Evolutionary conservation across 495 filamentous ascomycete species (phyloP).

Genomic region (Xylaria longipes): DNA sequence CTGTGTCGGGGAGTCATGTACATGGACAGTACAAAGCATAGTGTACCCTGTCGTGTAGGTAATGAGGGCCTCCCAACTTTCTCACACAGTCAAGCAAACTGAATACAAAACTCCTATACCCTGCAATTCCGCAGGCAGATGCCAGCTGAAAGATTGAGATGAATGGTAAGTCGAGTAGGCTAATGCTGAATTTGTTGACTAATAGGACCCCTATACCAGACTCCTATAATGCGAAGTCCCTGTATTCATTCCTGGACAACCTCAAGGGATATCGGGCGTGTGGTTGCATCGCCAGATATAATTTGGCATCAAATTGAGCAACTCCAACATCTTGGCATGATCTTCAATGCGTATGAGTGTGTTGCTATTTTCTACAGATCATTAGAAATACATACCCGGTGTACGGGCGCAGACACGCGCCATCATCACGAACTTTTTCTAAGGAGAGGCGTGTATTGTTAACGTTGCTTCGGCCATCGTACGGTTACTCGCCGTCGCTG

Average conservation of each 20-base stretch:
- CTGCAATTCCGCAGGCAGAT: background rate
- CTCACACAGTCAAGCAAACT: background rate
- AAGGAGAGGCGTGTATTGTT: background rate
- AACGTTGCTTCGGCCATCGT: slow-evolving; percentile 1
- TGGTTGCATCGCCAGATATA: background rate
- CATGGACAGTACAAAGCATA: background rate
- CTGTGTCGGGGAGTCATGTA: background rate
- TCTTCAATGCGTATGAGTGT: background rate
- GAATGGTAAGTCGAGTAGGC: background rate
- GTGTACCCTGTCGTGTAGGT: background rate
- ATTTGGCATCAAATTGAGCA: background rate
- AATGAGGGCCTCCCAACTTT: background rate
- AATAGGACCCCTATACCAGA: background rate
- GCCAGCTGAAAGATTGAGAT: background rate
- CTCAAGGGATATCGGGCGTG: background rate
- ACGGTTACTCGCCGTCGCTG: background rate
- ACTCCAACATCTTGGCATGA: background rate
- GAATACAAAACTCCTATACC: background rate
- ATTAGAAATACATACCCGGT: background rate
- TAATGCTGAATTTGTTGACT: background rate
- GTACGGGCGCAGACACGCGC: background rate
- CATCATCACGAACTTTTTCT: background rate
- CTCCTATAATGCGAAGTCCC: background rate
- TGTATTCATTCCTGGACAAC: background rate
- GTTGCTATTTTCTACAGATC: background rate